A percentile compares a stretch with the other conserved stretches of the same genome.
phyloP scores from a whole-genome alignment of 2,329 filamentous ascomycete genomes.

The Dothideomycetes sp. region DNA sequence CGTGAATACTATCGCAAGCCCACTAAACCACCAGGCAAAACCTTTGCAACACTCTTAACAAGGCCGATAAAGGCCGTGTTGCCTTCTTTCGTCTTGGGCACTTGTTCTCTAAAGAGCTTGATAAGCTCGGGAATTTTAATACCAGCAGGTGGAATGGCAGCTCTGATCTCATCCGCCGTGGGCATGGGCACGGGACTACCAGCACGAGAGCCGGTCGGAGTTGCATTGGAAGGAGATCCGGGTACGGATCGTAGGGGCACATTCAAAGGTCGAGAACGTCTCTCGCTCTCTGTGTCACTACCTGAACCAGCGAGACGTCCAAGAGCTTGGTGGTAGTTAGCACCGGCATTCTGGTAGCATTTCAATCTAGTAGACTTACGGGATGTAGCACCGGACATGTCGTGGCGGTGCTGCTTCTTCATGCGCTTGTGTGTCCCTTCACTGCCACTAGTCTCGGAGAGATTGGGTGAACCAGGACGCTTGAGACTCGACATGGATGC shows the following conservation, averaged over 20 bases:
- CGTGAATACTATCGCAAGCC: neutral
- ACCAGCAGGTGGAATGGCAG: slow-evolving; percentile 35
- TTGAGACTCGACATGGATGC: slow-evolving; percentile 53
- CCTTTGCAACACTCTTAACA: slow-evolving; percentile 30
- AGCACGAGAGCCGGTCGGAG: slow-evolving; percentile 25
- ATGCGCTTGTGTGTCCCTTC: slow-evolving; percentile 65
- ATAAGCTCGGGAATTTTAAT: slow-evolving; percentile 35
- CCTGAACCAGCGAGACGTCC: slow-evolving; percentile 44
- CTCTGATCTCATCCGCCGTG: slow-evolving; percentile 36
- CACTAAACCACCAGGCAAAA: slow-evolving; percentile 4
- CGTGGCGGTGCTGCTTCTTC: slow-evolving; percentile 52
- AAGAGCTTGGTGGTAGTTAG: too few relatives aligned
- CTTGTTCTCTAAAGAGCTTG: slow-evolving; percentile 32
- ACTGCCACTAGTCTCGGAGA: slow-evolving; percentile 85
- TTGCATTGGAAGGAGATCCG: slow-evolving; percentile 29
- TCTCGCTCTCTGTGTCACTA: slow-evolving; percentile 60
- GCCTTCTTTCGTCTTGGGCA: slow-evolving; percentile 29
- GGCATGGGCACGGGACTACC: slow-evolving; percentile 30
- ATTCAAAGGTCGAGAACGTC: slow-evolving; percentile 50
- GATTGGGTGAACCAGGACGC: slow-evolving; percentile 73
- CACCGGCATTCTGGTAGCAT: slow-evolving; percentile 20
- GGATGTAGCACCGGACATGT: slow-evolving; percentile 29
- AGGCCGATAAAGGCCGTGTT: slow-evolving; percentile 35
- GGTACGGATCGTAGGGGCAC: slow-evolving; percentile 27
- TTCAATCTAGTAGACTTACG: slow-evolving; percentile 5